A percentile compares a stretch with the other conserved stretches of the same genome.
These are phyloP conservation scores for Trifolium repens DNA, from an alignment of 306 rosid species.

Conservation along the genomic window DNA sequence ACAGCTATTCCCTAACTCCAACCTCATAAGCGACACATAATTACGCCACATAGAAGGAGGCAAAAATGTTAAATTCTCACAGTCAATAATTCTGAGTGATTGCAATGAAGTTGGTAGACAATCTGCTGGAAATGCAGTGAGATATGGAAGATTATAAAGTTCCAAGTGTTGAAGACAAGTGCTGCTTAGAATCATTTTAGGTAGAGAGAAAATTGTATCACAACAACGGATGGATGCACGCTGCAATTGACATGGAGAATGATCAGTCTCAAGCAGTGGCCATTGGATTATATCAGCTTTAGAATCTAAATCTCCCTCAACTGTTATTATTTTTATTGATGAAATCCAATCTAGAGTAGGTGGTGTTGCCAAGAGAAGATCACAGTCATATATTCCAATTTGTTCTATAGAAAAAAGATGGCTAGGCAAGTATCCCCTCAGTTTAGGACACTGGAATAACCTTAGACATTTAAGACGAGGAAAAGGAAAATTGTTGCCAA, in stretches of 20 bases:
- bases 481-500: neutral
- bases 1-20: neutral
- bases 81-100: neutral
- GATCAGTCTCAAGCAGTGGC: constrained; percentile 7
- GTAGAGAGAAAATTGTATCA: neutral
- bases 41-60: neutral
- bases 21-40: neutral
- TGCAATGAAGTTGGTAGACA: constrained; percentile 18
- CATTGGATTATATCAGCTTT: neutral
- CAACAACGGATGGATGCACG: neutral
- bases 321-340: neutral
- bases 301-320: neutral
- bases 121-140: constrained; percentile 4
- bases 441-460: neutral
- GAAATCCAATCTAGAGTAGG: neutral
- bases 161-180: neutral
- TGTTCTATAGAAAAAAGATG: neutral
- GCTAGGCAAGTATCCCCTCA: neutral
- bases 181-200: constrained; percentile 15
- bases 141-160: neutral
- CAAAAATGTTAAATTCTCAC: constrained; percentile 6
- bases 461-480: neutral
- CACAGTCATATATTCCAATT: neutral
- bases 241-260: neutral
- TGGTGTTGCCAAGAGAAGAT: neutral